Conservation (phyloP, 1,284 basidiomycete genomes). For the Sphagnurus paluster region DNA sequence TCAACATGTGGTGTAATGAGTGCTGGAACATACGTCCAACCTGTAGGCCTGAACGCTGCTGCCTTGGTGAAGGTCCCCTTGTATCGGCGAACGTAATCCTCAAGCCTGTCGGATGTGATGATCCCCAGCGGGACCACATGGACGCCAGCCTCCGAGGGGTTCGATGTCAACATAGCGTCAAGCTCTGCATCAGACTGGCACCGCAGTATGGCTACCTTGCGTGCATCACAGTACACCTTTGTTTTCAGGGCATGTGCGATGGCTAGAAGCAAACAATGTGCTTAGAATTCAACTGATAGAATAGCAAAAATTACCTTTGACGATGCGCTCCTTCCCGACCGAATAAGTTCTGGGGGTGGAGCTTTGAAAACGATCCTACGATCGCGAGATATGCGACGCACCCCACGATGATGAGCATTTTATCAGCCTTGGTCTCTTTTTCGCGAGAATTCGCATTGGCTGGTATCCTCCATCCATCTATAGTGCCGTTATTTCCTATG, state of each 20-base stretch:
- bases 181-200: slow-evolving; percentile 86
- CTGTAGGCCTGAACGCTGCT: slow-evolving; percentile 89
- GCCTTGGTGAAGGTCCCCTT: slow-evolving; percentile 74
- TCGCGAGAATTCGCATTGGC: slow-evolving; percentile 7
- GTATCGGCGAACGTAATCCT: slow-evolving; percentile 76
- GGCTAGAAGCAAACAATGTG: slow-evolving; percentile 42
- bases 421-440: slow-evolving; percentile 33
- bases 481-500: slow-evolving; percentile 29
- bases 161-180: slow-evolving; percentile 72
- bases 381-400: slow-evolving; percentile 40
- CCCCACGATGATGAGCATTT: slow-evolving; percentile 83
- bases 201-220: slow-evolving; percentile 78
- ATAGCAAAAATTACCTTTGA: slow-evolving; percentile 65
- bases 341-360: slow-evolving; percentile 80
- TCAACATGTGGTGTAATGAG: neutral
- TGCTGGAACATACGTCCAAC: slow-evolving; percentile 79
- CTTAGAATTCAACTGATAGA: neutral
- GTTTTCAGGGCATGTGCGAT: slow-evolving; percentile 81
- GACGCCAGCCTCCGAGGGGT: slow-evolving; percentile 79
- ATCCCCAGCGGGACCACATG: slow-evolving; percentile 84
- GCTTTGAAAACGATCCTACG: too few relatives aligned
- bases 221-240: slow-evolving; percentile 89
- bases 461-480: slow-evolving; percentile 39
- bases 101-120: slow-evolving; percentile 79
- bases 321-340: slow-evolving; percentile 96